Evolutionary conservation across 768 basidiomycete genomes (phyloP), one percentile per base, ranked within the genome.

Genomic region (Agrocybe chaxingu): DNA sequence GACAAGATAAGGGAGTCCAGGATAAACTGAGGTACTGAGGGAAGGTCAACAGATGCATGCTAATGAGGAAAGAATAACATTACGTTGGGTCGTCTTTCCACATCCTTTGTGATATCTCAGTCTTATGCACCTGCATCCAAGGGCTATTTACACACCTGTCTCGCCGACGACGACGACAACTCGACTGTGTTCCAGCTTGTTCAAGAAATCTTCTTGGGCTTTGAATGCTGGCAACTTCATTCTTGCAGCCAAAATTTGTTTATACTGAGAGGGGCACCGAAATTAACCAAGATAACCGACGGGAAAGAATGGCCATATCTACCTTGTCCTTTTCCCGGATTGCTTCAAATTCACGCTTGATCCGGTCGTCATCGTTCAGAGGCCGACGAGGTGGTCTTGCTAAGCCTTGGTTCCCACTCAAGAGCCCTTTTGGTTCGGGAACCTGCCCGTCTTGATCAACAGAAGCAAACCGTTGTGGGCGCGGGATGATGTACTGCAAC

Each of bases 71-170:
- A 16, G 50, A 46, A 10, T 35, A 12, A 36, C 16, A 54, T 76
- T 58, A 91, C 89, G 61, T 61, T 94, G 92, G 0, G 92, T 94
- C 2, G 92, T 94, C 67, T 98, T 98, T 24, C 94, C 94, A 45
- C 87, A 92, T 43, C 94, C 89, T 79, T 60, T 52, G 35, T 16
- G 32, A 29, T 45, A 38, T 44, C 35, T 2, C 18, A 30, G 12
- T 31, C 7, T 16, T 32, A 10, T 52, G 10, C n/a, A 36, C 35
- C 30, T 47, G 13, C 29, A 18, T 16, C 2, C 7, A 33, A 16
- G 1, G 24, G 19, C 9, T 38, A 5, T 36, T 9, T 44, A 34
- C 70, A 56, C 33, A 88, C 89, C 90, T 45, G 91, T 93, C 68
- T 96, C 94, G 39, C 95, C 95, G 4, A 95, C 88, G 0, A 97